Base-by-base conservation (phyloP, 768 basidiomycete genomes). In the Pleurotus ostreatus region DNA sequence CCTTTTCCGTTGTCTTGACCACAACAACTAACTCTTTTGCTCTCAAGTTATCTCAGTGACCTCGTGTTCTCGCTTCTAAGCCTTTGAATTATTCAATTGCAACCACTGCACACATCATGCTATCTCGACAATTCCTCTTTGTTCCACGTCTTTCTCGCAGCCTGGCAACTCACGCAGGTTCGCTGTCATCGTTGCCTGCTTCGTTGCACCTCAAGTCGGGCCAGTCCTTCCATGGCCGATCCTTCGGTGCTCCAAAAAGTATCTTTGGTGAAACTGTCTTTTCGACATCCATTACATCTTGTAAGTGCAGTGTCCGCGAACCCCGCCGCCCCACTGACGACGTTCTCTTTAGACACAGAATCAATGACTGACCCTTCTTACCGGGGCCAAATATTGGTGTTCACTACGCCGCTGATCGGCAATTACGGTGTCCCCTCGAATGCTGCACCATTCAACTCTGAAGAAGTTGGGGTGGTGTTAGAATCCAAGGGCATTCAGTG, bases 281-380 rank as follows among this genome's bases (percentile, higher is more conserved):
- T 73, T 96, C 94, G 12, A 99, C 97, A 30, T 95, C 94, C 43
- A 99, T 99, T 70, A 99, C 97, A 1, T 97, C 94, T 40, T 99
- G 94, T 94, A 60, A 63, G 89, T 78, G 3, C 52, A 13, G 46
- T 23, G 55, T 56, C 18, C 26, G 11, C 37, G 25, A 12, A 6
- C 51, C 5, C 47, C 15, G 26, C 55, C 34, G 11, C 13, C 34
- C 1, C 53, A 58, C 40, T 54, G 49, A 30, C 13, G 20, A 46
- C n/a, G 16, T 13, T 22, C 30, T 5, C 54, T 49, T 7, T 66
- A 96, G 94, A 99, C 70, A 98, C 96, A 46, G 97, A 99, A 74
- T 97, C 94, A 6, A 98, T 99, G 97, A 99, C 97, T 38, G 97
- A 99, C 70, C 97, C 97, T 5, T 98, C 97, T 6, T 98, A 99